These are phyloP conservation scores for Linaria vulgaris DNA, from an alignment of 257 asterid species.

Conservation along the genomic window DNA sequence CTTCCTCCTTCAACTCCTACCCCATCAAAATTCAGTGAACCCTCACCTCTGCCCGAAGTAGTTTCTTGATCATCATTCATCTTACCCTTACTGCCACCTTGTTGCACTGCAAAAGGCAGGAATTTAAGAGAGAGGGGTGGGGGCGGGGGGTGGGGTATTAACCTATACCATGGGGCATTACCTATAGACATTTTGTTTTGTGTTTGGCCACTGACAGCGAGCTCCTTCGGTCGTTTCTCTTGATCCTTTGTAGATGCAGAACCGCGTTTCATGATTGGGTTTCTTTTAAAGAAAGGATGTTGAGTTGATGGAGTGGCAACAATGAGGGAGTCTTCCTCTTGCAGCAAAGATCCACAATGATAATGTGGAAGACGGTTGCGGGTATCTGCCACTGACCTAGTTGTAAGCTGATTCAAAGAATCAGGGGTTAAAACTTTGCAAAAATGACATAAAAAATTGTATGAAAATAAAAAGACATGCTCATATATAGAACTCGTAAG, in stretches of 20 bases:
- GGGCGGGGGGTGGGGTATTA: neutral
- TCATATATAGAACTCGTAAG: too few species aligned
- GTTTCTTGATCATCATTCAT: conserved; percentile 23
- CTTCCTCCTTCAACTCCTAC: conserved; percentile 16
- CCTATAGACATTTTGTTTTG: conserved; percentile 29
- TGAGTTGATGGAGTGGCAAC: conserved; percentile 48
- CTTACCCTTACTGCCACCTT: conserved; percentile 18
- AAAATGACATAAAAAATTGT: too few species aligned
- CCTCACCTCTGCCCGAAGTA: conserved; percentile 9
- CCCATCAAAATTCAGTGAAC: neutral
- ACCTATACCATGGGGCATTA: conserved; percentile 15
- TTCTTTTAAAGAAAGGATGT: conserved; percentile 40
- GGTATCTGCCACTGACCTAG: conserved; percentile 55
- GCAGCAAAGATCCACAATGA: conserved; percentile 73
- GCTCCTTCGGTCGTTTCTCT: conserved; percentile 38
- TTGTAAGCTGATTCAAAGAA: conserved; percentile 49
- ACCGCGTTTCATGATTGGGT: conserved; percentile 50
- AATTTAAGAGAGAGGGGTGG: neutral
- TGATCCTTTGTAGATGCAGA: conserved; percentile 29
- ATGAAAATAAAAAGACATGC: too few species aligned
- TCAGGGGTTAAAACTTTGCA: neutral
- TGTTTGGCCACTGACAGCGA: conserved; percentile 13
- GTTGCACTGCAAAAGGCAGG: neutral
- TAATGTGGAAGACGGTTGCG: conserved; percentile 64
- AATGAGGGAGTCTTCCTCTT: conserved; percentile 55